Percentiles rank a stretch among this genome's conserved stretches.
These are phyloP conservation scores for Colletotrichum ledebouriae DNA, from an alignment of 2,329 filamentous ascomycete species.

Conservation along the genomic window DNA sequence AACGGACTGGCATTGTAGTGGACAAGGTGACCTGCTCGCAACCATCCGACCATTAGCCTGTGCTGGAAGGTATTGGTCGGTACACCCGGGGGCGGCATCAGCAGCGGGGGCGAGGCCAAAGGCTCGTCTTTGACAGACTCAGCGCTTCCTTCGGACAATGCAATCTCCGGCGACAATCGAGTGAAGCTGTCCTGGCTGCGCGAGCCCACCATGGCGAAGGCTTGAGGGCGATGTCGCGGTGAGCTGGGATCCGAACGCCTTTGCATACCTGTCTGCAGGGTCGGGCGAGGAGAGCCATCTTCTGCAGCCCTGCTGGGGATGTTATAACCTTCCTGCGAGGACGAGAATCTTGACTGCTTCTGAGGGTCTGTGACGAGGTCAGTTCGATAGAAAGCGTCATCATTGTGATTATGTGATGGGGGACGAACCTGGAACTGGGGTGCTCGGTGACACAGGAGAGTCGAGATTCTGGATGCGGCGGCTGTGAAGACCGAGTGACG, in stretches of 20 bases:
- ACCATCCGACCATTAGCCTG: slow-evolving; percentile 52
- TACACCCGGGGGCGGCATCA: slow-evolving; percentile 64
- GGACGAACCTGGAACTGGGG: slow-evolving; percentile 60
- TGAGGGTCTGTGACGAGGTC: slow-evolving; percentile 47
- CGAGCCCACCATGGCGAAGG: slow-evolving; percentile 56
- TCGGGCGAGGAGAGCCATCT: slow-evolving; percentile 48
- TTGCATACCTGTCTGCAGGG: slow-evolving; percentile 49
- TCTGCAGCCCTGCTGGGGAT: slow-evolving; percentile 44
- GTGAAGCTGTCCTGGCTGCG: slow-evolving; percentile 56
- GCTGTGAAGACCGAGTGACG: slow-evolving; percentile 57
- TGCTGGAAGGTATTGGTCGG: slow-evolving; percentile 51
- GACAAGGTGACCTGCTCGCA: slow-evolving; percentile 51
- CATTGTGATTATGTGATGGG: slow-evolving; percentile 23
- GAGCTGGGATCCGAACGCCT: slow-evolving; percentile 50
- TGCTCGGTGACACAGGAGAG: slow-evolving; percentile 63
- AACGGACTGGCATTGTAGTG: slow-evolving; percentile 48
- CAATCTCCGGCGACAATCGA: slow-evolving; percentile 50
- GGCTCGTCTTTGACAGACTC: slow-evolving; percentile 43
- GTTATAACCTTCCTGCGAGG: slow-evolving; percentile 50
- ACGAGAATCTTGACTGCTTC: slow-evolving; percentile 48
- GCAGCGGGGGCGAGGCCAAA: slow-evolving; percentile 55
- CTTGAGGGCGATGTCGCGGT: slow-evolving; percentile 43
- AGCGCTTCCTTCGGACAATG: slow-evolving; percentile 24
- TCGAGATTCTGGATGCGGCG: slow-evolving; percentile 69
- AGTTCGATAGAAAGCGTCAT: slow-evolving; percentile 38